A percentile compares a stretch with the other conserved stretches of the same genome.
Conservation (phyloP, 768 basidiomycete species). For the Boletus pseudo-olivaceus region DNA sequence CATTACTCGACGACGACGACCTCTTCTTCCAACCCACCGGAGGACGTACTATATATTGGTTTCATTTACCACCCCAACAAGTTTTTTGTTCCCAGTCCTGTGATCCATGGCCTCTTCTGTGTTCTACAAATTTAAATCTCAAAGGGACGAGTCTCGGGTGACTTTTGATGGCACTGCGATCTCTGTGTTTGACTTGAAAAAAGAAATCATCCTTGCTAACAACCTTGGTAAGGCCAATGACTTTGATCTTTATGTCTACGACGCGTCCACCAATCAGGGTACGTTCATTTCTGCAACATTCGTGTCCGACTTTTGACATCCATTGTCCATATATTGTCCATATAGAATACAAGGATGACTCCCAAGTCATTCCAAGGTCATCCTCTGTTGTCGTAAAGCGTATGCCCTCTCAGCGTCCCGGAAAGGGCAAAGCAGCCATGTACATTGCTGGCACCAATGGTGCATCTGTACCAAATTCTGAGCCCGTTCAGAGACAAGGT, state of each 20-base stretch:
- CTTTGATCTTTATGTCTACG: slow-evolving; percentile 89
- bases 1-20: slow-evolving; percentile 14
- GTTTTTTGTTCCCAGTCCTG: slow-evolving; percentile 11
- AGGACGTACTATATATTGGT: slow-evolving; percentile 23
- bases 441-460: slow-evolving; percentile 56
- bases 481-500: slow-evolving; percentile 40
- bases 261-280: slow-evolving; percentile 90
- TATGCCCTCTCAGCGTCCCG: slow-evolving; percentile 74
- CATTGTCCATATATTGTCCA: too few relatives aligned
- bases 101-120: slow-evolving; percentile 81
- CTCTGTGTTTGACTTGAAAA: slow-evolving; percentile 98
- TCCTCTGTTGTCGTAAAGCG: slow-evolving; percentile 94
- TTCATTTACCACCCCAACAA: slow-evolving; percentile 8
- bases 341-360: slow-evolving; percentile 89
- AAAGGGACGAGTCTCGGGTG: slow-evolving; percentile 91
- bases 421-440: slow-evolving; percentile 78
- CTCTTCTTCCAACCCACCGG: slow-evolving; percentile 9
- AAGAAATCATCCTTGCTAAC: slow-evolving; percentile 95
- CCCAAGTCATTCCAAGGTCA: slow-evolving; percentile 87
- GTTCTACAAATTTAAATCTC: slow-evolving; percentile 97
- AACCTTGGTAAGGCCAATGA: slow-evolving; percentile 95
- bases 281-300: slow-evolving; percentile 7
- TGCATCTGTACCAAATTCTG: slow-evolving; percentile 45
- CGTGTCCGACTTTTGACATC: not conserved
- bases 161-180: slow-evolving; percentile 99